Base-by-base conservation (phyloP, 108 stramenopile species). In the Halocafeteria seosinensis region DNA sequence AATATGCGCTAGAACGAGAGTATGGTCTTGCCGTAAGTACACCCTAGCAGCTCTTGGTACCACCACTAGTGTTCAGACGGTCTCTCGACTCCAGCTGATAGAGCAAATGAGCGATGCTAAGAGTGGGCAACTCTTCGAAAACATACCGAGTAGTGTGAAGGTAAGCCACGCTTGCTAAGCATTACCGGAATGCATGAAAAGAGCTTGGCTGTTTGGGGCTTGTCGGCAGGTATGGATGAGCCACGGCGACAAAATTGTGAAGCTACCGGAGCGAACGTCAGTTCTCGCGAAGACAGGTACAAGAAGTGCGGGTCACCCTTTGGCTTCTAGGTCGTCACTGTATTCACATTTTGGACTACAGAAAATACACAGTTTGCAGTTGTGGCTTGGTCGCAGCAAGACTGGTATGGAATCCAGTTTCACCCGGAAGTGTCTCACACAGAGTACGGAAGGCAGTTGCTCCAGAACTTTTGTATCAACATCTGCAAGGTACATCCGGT, bases 171-270 rank as follows among this genome's bases (percentile, higher is more conserved):
- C n/a, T n/a, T 51, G 34, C 34, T 6, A 6, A 61, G 94, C n/a
- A 80, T 93, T 58, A 83, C 80, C 6, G 88, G 81, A 32, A 71
- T 89, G 47, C 87, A 88, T 28, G 73, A 82, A 12, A 79, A 85
- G 32, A 81, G 87, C 67, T 78, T 81, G 67, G n/a, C n/a, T n/a
- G n/a, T n/a, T n/a, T n/a, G n/a, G n/a, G n/a, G n/a, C n/a, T n/a
- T n/a, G n/a, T n/a, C n/a, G n/a, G n/a, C n/a, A n/a, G n/a, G 84
- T 95, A 82, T 95, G 94, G 94, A 99, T 99, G 97, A 87, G 86
- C 62, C 97, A 99, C 75, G 92, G 92, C n/a, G 97, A 99, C 65
- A 94, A 93, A 73, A 67, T 95, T 25, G 78, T 76, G 55, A 70
- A 66, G 37, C 79, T 89, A 23, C 91, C 95, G n/a, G n/a, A n/a